Percentiles rank a stretch among this genome's conserved stretches.
These are phyloP conservation scores for Picochlorum sp. DNA, from an alignment of 139 green algal genomes.

Conservation along the genomic window DNA sequence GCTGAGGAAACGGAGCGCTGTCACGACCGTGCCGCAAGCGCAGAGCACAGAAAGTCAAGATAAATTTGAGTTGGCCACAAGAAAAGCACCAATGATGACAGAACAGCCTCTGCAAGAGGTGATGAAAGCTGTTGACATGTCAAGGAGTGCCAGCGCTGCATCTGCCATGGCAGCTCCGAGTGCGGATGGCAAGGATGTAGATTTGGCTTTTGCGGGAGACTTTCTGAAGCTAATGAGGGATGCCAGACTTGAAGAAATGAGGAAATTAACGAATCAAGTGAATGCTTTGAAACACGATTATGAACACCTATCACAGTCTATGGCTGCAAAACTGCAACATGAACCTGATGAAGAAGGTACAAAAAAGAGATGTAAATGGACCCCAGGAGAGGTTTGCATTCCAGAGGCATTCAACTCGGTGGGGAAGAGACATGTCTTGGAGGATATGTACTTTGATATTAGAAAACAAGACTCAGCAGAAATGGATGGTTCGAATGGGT, in stretches of 20 bases:
- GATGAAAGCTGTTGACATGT: background rate
- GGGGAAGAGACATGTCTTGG: background rate
- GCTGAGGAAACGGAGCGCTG: conserved; percentile 37
- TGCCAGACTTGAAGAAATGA: background rate
- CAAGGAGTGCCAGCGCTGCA: background rate
- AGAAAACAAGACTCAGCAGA: too few species aligned
- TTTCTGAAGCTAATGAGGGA: background rate
- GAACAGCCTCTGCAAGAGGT: too few species aligned
- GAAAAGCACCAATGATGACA: too few species aligned
- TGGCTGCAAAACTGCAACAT: too few species aligned
- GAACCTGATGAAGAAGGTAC: too few species aligned
- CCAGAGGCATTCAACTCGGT: too few species aligned
- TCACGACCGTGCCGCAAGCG: conserved; percentile 9
- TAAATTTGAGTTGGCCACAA: too few species aligned
- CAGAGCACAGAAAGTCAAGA: too few species aligned
- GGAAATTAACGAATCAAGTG: background rate
- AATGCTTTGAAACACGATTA: background rate
- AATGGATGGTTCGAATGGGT: background rate
- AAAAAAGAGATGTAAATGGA: too few species aligned
- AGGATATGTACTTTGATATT: background rate
- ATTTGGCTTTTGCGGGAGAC: background rate
- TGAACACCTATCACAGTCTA: background rate
- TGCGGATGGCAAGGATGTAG: background rate
- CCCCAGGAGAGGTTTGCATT: too few species aligned
- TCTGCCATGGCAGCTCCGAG: too few species aligned